Percentiles rank a stretch among this genome's conserved stretches.
Evolutionary conservation across 192 early-diverging fungal species (phyloP).

Genomic region (Coemansia sp.): DNA sequence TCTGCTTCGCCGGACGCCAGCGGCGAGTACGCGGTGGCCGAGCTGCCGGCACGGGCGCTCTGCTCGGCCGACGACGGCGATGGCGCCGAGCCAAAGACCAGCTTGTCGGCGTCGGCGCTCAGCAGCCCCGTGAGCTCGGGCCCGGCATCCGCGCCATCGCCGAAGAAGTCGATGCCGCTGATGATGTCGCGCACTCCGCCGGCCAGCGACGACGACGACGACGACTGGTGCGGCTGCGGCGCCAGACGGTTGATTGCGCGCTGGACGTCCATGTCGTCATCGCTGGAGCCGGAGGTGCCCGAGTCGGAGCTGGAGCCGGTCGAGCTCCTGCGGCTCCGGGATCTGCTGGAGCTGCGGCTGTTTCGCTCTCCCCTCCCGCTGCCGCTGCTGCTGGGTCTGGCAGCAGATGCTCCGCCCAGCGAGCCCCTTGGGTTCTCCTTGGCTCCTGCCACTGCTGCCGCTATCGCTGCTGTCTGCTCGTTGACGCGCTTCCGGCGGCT

Average conservation of each 20-base stretch:
- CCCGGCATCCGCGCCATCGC: conserved; percentile 12
- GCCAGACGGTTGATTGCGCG: conserved; percentile 39
- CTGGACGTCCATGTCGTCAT: conserved; percentile 24
- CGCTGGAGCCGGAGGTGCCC: neutral
- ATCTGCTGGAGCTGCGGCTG: conserved; percentile 4
- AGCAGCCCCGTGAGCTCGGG: conserved; percentile 51
- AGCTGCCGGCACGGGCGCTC: neutral
- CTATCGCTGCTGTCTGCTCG: neutral
- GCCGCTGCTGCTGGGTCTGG: neutral
- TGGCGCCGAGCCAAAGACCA: conserved; percentile 27
- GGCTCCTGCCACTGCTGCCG: neutral
- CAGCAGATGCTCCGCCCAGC: neutral
- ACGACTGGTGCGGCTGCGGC: conserved; percentile 14
- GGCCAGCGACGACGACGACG: neutral
- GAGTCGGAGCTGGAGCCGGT: conserved; percentile 6
- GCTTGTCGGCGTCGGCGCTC: conserved; percentile 33
- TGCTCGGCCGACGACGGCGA: neutral
- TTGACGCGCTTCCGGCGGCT: conserved; percentile 4
- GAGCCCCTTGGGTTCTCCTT: neutral
- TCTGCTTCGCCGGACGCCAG: neutral
- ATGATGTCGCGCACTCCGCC: conserved; percentile 32
- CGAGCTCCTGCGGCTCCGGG: neutral
- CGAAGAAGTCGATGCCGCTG: conserved; percentile 49
- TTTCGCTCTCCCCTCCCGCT: neutral
- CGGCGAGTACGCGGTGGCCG: conserved; percentile 16